A percentile compares a stretch with the other conserved stretches of the same genome.
Evolutionary conservation across 1,139 yeast genomes (phyloP).

Genomic region (Saccharomyces hybrid): DNA sequence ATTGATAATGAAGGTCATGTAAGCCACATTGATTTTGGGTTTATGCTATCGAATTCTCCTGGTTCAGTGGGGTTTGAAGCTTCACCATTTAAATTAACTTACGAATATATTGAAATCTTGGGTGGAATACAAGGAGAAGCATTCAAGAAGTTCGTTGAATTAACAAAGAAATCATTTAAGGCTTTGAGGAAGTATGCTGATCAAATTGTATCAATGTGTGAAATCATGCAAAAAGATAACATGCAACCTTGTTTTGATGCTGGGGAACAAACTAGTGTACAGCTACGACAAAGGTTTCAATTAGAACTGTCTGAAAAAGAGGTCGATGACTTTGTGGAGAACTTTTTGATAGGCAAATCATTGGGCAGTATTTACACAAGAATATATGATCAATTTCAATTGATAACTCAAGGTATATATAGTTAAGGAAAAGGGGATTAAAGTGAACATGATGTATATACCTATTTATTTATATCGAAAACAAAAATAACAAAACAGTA

Average conservation of each 20-base stretch:
- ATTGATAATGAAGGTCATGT: slow-evolving; percentile 91
- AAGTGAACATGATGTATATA: no score
- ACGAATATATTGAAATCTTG: slow-evolving; percentile 76
- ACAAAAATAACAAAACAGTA: neutral
- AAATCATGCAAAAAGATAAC: slow-evolving; percentile 88
- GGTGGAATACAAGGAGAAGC: slow-evolving; percentile 66
- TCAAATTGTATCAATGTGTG: slow-evolving; percentile 72
- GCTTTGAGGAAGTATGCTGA: slow-evolving; percentile 65
- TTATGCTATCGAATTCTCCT: slow-evolving; percentile 84
- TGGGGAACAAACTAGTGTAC: slow-evolving; percentile 75
- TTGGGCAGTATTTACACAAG: slow-evolving; percentile 86
- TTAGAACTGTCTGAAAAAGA: slow-evolving; percentile 67
- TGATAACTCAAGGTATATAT: slow-evolving; percentile 90
- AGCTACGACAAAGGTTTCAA: slow-evolving; percentile 74
- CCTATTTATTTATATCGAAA: no score
- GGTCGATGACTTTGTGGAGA: slow-evolving; percentile 70
- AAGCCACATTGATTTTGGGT: slow-evolving; percentile 93
- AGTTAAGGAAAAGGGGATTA: slow-evolving; percentile 32
- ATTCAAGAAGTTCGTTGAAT: slow-evolving; percentile 49
- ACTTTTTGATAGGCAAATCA: slow-evolving; percentile 65
- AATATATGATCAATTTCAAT: slow-evolving; percentile 87
- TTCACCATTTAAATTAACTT: slow-evolving; percentile 88
- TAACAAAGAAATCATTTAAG: slow-evolving; percentile 66
- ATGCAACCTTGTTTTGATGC: slow-evolving; percentile 83
- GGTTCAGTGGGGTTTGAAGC: slow-evolving; percentile 96